Percentiles rank a stretch among this genome's conserved stretches.
Evolutionary conservation across 495 filamentous ascomycete genomes (phyloP).

Genomic region (Viridothelium virens): DNA sequence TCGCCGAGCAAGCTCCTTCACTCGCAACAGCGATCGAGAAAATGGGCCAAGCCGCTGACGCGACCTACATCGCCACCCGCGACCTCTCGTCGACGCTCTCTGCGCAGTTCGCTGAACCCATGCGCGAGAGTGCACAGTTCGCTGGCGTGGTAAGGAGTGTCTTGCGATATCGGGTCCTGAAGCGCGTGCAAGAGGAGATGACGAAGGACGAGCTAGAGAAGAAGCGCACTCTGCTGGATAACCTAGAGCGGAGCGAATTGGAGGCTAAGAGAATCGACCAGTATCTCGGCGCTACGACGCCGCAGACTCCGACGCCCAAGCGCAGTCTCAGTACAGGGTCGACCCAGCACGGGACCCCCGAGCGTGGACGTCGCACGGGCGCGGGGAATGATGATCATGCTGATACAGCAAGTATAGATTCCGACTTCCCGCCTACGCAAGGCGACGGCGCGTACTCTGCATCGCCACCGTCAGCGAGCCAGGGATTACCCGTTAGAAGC

Average conservation of each 20-base stretch:
- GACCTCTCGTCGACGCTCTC: slow-evolving; percentile 76
- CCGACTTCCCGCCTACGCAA: slow-evolving; percentile 88
- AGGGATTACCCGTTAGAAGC: slow-evolving; percentile 32
- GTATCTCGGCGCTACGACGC: slow-evolving; percentile 60
- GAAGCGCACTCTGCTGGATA: slow-evolving; percentile 70
- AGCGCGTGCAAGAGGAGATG: slow-evolving; percentile 95
- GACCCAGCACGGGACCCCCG: slow-evolving; percentile 33
- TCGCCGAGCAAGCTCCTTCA: slow-evolving; percentile 79
- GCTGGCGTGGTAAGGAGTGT: slow-evolving; percentile 87
- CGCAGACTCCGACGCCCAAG: slow-evolving; percentile 36
- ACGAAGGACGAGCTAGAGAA: slow-evolving; percentile 80
- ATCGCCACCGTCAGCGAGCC: slow-evolving; percentile 49
- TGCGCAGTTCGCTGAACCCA: slow-evolving; percentile 89
- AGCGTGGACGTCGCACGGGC: slow-evolving; percentile 19
- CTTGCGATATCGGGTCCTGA: slow-evolving; percentile 77
- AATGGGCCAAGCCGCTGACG: slow-evolving; percentile 88
- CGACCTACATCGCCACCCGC: slow-evolving; percentile 90
- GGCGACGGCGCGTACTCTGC: slow-evolving; percentile 47
- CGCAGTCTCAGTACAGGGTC: slow-evolving; percentile 52
- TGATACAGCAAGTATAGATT: slow-evolving; percentile 79
- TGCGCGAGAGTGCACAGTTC: slow-evolving; percentile 95
- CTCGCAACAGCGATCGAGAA: slow-evolving; percentile 92
- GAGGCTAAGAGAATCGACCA: slow-evolving; percentile 90
- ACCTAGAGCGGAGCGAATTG: slow-evolving; percentile 77
- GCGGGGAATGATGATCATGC: slow-evolving; percentile 41